A percentile compares a stretch with the other conserved stretches of the same genome.
These are phyloP conservation scores for Meira miltonrushii DNA, from an alignment of 1,284 basidiomycete species.

Conservation along the genomic window DNA sequence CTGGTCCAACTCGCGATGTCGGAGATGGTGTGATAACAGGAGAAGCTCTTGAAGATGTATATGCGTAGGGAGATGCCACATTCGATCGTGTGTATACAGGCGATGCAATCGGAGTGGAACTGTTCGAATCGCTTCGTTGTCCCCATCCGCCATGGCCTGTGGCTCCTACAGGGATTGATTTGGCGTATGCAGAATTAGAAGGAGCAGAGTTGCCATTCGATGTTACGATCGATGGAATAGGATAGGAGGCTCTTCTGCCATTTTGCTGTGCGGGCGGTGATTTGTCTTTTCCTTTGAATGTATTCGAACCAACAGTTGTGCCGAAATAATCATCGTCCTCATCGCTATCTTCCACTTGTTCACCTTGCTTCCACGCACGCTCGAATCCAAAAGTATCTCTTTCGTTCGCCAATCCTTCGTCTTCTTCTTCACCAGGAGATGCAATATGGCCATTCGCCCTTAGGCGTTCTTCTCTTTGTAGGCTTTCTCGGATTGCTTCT, in stretches of 20 bases:
- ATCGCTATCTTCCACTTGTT: background rate
- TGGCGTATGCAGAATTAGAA: too few species aligned
- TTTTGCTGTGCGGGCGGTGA: too few species aligned
- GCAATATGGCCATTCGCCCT: background rate
- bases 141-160: conserved; percentile 7
- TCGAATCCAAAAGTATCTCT: too few species aligned
- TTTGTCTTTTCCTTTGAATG: too few species aligned
- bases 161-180: background rate
- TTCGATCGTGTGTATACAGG: background rate
- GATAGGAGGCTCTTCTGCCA: too few species aligned
- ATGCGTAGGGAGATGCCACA: background rate
- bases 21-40: background rate
- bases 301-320: background rate
- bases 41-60: background rate
- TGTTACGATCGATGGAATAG: too few species aligned
- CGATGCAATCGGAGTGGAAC: background rate
- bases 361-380: too few species aligned
- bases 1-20: background rate
- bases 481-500: conserved; percentile 1
- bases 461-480: background rate
- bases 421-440: background rate
- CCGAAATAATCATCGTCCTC: conserved; percentile 11
- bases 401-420: background rate
- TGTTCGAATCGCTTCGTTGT: background rate
- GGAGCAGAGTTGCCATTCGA: too few species aligned